Evolutionary conservation across 2,329 filamentous ascomycete species (phyloP), one percentile per base, ranked within the genome.

Genomic region (Dendryphion nanum): DNA sequence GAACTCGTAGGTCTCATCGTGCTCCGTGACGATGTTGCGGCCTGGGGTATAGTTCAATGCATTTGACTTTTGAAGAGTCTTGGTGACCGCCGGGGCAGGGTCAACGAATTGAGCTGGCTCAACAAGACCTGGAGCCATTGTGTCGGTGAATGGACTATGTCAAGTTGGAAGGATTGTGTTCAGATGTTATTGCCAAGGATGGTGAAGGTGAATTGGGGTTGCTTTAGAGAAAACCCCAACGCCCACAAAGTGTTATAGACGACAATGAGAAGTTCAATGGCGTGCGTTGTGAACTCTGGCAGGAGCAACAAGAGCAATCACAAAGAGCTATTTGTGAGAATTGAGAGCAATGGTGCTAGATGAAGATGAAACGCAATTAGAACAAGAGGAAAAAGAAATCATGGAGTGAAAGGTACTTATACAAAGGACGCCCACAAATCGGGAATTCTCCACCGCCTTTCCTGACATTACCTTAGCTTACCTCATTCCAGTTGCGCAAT

Each of bases 1-100:
- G 42, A 76, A 67, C 29, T 73, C 66, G 50, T 80, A 79, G 37
- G 55, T 53, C 15, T 69, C 59, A 12, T 71, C 66, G 41, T 77
- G 69, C 15, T 65, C 48, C 44, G 74, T 57, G 20, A 74, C 59
- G 17, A 47, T 37, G 7, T 71, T 73, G 8, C 70, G 68, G 28
- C 76, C 76, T 6, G 76, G 76, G 6, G 68, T 57, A 44, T 76
- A 76, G 23, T 59, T 59, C 35, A 70, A 47, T 18, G 45, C 34
- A 23, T 59, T 55, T 16, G 31, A 38, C 43, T 61, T 60, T 30
- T 44, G 24, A 15, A 37, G 15, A 23, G 40, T 28, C 20, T 55
- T 56, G n/a, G 41, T 18, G 16, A 40, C 40, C 8, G 37, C 30
- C 16, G 43, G 34, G 15, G 37, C 21, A 15, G 38, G 18, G 5